These are phyloP conservation scores for Ormosia semicastrata DNA, from an alignment of 306 rosid species.

Conservation along the genomic window DNA sequence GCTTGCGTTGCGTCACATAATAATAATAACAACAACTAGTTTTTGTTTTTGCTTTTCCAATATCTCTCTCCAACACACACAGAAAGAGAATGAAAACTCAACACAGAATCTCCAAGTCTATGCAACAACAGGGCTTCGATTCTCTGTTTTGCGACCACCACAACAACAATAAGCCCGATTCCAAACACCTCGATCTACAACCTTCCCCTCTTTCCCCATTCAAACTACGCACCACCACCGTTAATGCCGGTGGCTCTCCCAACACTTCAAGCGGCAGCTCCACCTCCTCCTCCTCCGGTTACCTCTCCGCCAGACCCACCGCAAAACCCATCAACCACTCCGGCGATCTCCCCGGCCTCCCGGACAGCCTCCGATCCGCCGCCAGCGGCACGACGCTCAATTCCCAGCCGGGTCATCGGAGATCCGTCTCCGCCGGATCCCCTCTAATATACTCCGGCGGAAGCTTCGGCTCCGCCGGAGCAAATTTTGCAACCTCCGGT, in stretches of 20 bases:
- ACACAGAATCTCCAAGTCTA: slow-evolving; percentile 52
- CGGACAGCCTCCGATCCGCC: background rate
- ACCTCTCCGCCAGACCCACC: background rate
- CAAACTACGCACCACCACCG: slow-evolving; percentile 24
- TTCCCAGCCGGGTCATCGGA: slow-evolving; percentile 70
- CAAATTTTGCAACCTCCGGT: background rate
- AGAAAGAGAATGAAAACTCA: background rate
- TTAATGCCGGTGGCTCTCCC: background rate
- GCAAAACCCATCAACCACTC: slow-evolving; percentile 46
- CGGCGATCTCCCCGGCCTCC: slow-evolving; percentile 35
- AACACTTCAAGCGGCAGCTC: too few relatives aligned
- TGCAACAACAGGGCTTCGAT: slow-evolving; percentile 49
- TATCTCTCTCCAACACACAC: background rate
- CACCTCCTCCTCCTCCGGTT: background rate
- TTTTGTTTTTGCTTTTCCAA: background rate
- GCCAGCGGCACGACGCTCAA: slow-evolving; percentile 30
- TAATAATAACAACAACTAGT: background rate
- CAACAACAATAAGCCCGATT: slow-evolving; percentile 67
- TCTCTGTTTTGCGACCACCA: slow-evolving; percentile 47
- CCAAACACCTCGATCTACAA: slow-evolving; percentile 60
- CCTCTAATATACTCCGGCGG: slow-evolving; percentile 76
- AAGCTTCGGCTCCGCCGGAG: slow-evolving; percentile 9
- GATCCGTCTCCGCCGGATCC: slow-evolving; percentile 79
- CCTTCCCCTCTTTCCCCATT: slow-evolving; percentile 59
- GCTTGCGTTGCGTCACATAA: background rate